Conservation (phyloP, 345 rosid genomes). For the Stellera chamaejasme region DNA sequence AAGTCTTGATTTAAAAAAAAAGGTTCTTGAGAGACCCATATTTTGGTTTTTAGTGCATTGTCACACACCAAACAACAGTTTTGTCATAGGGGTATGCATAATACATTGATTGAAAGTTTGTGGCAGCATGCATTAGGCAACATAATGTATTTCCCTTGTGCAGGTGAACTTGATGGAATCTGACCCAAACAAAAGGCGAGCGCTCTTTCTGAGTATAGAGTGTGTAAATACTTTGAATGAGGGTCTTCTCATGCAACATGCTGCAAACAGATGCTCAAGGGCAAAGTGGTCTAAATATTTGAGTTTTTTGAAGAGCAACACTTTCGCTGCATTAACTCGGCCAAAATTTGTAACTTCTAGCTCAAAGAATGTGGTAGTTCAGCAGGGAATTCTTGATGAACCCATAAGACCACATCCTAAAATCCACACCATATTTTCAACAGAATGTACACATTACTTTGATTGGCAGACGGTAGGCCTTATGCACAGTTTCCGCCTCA, state of each 20-base stretch:
- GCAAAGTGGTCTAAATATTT: constrained; percentile 84
- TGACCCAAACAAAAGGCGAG: constrained; percentile 46
- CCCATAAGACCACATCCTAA: constrained; percentile 47
- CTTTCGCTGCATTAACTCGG: constrained; percentile 69
- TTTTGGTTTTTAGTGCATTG: too few species aligned
- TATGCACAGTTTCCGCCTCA: constrained; percentile 79
- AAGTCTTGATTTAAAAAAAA: too few species aligned
- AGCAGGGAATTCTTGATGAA: constrained; percentile 31
- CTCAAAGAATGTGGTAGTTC: constrained; percentile 28
- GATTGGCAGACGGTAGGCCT: constrained; percentile 99
- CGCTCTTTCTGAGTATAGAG: constrained; percentile 60
- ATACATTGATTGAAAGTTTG: neutral
- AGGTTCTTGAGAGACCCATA: too few species aligned
- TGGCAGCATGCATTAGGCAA: neutral
- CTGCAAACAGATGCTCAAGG: constrained; percentile 70
- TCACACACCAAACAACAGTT: too few species aligned
- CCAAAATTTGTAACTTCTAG: constrained; percentile 49
- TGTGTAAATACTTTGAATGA: constrained; percentile 88
- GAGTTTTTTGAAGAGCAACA: constrained; percentile 91
- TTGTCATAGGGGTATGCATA: neutral
- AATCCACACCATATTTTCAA: constrained; percentile 90
- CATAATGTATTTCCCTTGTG: constrained; percentile 8
- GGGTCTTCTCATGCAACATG: constrained; percentile 73
- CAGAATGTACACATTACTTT: constrained; percentile 86
- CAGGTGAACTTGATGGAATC: constrained; percentile 73